Conservation (phyloP, 192 early-diverging fungal species). For the Rhizophagus prolifer region DNA sequence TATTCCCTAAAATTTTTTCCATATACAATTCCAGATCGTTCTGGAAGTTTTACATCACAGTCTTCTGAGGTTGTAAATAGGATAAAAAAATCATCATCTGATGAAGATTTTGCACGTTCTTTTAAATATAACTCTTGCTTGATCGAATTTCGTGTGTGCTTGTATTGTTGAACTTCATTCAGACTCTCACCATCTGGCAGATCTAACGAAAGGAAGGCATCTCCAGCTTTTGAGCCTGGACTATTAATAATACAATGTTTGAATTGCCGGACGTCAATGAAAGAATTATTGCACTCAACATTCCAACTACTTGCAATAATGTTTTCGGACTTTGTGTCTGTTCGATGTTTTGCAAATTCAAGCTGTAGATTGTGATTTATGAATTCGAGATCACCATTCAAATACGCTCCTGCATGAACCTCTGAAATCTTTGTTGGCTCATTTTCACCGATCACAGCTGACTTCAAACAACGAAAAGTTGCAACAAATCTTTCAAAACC, state of each 20-base stretch:
- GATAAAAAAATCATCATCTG: slow-evolving; percentile 37
- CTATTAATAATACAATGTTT: slow-evolving; percentile 24
- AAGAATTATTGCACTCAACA: slow-evolving; percentile 4
- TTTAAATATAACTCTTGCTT: slow-evolving; percentile 12
- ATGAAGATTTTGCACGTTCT: slow-evolving; percentile 34
- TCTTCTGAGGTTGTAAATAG: slow-evolving; percentile 27
- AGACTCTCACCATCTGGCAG: background rate
- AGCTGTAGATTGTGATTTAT: slow-evolving; percentile 18
- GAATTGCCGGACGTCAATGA: background rate
- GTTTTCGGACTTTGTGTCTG: slow-evolving; percentile 27
- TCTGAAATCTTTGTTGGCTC: slow-evolving; percentile 23
- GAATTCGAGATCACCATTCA: slow-evolving; percentile 10
- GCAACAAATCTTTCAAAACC: slow-evolving; percentile 8
- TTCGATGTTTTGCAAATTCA: slow-evolving; percentile 12
- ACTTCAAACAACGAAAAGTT: slow-evolving; percentile 18
- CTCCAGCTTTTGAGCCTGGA: slow-evolving; percentile 19
- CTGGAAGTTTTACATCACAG: slow-evolving; percentile 30
- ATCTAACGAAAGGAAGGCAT: slow-evolving; percentile 30
- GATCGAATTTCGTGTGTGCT: slow-evolving; percentile 18
- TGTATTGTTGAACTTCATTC: slow-evolving; percentile 39
- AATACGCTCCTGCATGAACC: slow-evolving; percentile 20
- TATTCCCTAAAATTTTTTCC: slow-evolving; percentile 29
- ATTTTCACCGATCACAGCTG: background rate
- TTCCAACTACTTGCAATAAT: background rate
- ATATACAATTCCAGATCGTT: slow-evolving; percentile 38